phyloP scores from a whole-genome alignment of 164 flowering plant genomes.

The Magnolia sinica region DNA sequence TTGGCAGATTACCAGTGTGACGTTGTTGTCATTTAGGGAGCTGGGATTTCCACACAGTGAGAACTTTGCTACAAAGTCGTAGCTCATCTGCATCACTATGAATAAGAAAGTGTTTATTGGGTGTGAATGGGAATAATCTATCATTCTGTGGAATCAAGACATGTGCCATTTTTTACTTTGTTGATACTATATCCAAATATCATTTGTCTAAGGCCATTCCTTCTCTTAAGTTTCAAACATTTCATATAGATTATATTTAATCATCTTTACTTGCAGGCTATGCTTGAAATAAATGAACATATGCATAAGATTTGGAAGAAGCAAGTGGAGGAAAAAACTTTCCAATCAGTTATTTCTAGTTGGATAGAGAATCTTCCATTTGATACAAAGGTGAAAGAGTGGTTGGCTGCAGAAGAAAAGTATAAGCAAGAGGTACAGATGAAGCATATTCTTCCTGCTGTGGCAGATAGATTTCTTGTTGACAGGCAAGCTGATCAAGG shows the following conservation, averaged over 20 bases:
- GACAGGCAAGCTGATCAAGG: slow-evolving; percentile 46
- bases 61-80: background rate
- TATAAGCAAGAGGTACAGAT: slow-evolving; percentile 72
- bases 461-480: slow-evolving; percentile 88
- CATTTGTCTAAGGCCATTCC: background rate
- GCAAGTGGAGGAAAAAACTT: slow-evolving; percentile 60
- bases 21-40: background rate
- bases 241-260: background rate
- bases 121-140: background rate
- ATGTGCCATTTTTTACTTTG: too few species aligned
- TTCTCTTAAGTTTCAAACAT: background rate
- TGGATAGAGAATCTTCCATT: slow-evolving; percentile 91
- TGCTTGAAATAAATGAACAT: slow-evolving; percentile 83
- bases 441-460: slow-evolving; percentile 94
- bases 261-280: slow-evolving; percentile 58
- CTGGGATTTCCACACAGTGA: background rate
- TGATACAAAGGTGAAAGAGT: slow-evolving; percentile 82
- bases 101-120: background rate
- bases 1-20: background rate
- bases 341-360: slow-evolving; percentile 56
- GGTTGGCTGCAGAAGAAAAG: slow-evolving; percentile 87
- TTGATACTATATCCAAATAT: too few species aligned
- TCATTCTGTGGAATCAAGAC: too few species aligned
- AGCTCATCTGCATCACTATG: background rate
- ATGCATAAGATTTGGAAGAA: slow-evolving; percentile 92